Base-by-base conservation (phyloP, 495 filamentous ascomycete species). In the Penicillium goetzii region DNA sequence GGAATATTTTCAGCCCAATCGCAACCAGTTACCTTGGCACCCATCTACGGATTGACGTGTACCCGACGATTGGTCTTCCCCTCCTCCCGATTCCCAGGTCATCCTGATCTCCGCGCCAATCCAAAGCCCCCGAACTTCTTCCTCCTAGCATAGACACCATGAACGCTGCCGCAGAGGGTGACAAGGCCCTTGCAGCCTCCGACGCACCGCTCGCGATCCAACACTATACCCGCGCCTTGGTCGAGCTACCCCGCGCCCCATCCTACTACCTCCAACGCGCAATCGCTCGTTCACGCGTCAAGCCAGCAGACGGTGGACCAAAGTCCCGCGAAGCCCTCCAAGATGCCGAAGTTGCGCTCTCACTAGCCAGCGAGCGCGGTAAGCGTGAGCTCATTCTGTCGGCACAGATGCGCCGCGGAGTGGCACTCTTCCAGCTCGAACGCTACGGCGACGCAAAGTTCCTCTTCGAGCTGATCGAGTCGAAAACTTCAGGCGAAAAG, bases 211-310 rank as follows among this genome's bases (percentile, higher is more conserved):
- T 80, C 30, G 94, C 92, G 11, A 85, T 97, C 68, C 73, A 76
- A 9, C 80, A 89, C 65, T 92, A 91, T 65, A 91, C 93, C n/a
- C 78, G 82, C 51, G 95, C 93, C n/a, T 78, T 99, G 6, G 67
- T 80, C 30, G 73, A 77, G 36, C 81, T 83, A 8, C 88, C 90
- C 12, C 85, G 83, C 34, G 89, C 92, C 9, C 90, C 92, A 6
- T 74, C 85, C 61, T 98, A 96, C 84, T 90, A 95, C 64, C 86
- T 97, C 63, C 89, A 95, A 72, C 92, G 96, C 28, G 90, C 92
- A 2, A 93, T 88, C 12, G 92, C 93, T 30, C 89, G 92, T 69
- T 85, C 91, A 10, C 89, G 93, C 58, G 76, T 86, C 0, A 81
- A 81, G 57, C 76, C 82, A 45, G 71, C 68, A 53, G 70, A 81